phyloP scores from a whole-genome alignment of 1,284 basidiomycete species.

The Salmacisia buchloeana region DNA sequence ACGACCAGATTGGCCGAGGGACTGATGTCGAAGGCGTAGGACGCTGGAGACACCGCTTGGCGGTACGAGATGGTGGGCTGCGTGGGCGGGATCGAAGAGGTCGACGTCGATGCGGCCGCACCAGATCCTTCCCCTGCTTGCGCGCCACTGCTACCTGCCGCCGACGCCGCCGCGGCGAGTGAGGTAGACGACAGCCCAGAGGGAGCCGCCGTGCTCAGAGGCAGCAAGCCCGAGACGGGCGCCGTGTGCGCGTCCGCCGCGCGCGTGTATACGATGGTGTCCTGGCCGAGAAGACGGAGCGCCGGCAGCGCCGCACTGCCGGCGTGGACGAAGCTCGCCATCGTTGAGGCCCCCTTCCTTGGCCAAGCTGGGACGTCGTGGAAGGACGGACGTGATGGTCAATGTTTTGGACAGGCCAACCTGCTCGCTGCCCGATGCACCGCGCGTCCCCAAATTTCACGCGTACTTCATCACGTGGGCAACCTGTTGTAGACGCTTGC shows the following conservation, averaged over 20 bases:
- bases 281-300: not conserved
- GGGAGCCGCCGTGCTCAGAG: not conserved
- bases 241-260: not conserved
- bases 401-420: too few relatives aligned
- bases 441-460: too few relatives aligned
- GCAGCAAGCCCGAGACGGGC: not conserved
- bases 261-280: not conserved
- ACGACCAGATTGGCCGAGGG: not conserved
- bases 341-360: too few relatives aligned
- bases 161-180: not conserved
- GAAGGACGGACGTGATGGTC: too few relatives aligned
- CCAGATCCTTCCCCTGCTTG: not conserved
- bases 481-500: too few relatives aligned
- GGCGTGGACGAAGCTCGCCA: not conserved
- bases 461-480: too few relatives aligned
- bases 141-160: not conserved
- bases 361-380: too few relatives aligned
- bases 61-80: constrained; percentile 2
- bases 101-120: not conserved
- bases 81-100: not conserved
- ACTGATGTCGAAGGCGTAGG: constrained; percentile 1
- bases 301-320: not conserved
- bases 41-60: not conserved
- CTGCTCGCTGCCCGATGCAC: too few relatives aligned
- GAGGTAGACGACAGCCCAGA: not conserved